Percentiles rank a stretch among this genome's conserved stretches.
Conservation (phyloP, 805 yeast genomes). For the Zygotorulaspora chibaensis region DNA sequence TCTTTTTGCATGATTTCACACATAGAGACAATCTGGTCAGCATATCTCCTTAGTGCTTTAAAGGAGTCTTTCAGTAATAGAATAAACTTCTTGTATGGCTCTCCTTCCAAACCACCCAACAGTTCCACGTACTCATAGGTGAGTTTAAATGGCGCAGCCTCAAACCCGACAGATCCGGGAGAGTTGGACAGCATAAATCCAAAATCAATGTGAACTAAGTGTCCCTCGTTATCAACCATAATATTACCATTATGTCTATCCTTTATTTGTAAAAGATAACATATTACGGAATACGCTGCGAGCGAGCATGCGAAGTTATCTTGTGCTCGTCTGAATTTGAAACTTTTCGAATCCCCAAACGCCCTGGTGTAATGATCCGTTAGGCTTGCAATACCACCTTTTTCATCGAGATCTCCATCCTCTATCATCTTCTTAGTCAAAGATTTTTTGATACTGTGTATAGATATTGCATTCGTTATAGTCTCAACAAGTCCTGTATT, state of each 20-base stretch:
- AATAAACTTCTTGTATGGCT: conserved; percentile 56
- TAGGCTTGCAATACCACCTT: conserved; percentile 63
- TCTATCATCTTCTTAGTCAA: conserved; percentile 69
- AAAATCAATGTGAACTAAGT: conserved; percentile 90
- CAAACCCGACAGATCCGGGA: conserved; percentile 96
- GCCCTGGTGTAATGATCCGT: conserved; percentile 73
- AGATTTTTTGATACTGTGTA: conserved; percentile 92
- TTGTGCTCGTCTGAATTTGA: conserved; percentile 67
- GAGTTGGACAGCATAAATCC: conserved; percentile 90
- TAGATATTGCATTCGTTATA: conserved; percentile 87
- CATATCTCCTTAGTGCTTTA: conserved; percentile 62
- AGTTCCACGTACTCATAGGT: conserved; percentile 86
- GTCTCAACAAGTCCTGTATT: conserved; percentile 93
- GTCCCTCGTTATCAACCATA: conserved; percentile 95
- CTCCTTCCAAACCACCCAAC: conserved; percentile 72
- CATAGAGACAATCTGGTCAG: conserved; percentile 71
- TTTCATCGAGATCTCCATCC: conserved; percentile 58
- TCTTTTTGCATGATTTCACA: conserved; percentile 94
- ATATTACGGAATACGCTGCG: conserved; percentile 88
- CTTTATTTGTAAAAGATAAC: conserved; percentile 86
- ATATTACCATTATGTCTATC: conserved; percentile 97
- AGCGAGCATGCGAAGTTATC: conserved; percentile 79
- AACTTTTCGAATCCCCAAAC: conserved; percentile 60
- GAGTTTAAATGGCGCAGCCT: conserved; percentile 94
- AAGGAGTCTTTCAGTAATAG: conserved; percentile 67